phyloP scores from a whole-genome alignment of 2,329 filamentous ascomycete genomes.

The Botryotinia convoluta region DNA sequence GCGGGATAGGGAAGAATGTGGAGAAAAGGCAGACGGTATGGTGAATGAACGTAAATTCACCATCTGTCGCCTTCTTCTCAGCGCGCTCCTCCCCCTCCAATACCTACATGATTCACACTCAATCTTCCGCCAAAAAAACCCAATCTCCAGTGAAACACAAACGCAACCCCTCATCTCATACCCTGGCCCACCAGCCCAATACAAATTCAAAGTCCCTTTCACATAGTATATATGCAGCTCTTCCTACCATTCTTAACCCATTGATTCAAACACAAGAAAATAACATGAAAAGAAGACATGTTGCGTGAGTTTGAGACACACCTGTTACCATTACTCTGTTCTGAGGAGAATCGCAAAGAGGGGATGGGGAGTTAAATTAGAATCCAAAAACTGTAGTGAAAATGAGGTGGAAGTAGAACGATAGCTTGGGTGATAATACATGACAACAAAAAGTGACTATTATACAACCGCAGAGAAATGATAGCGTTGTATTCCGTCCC shows the following conservation, averaged over 20 bases:
- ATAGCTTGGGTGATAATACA: neutral
- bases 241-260: neutral
- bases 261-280: too few species aligned
- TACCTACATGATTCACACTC: neutral
- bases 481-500: rapidly evolving
- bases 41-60: neutral
- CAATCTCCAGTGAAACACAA: neutral
- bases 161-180: neutral
- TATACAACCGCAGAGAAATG: neutral
- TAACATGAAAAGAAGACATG: too few species aligned
- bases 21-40: neutral
- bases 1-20: neutral
- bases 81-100: neutral
- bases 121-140: neutral
- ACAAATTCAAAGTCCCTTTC: neutral
- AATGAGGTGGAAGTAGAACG: neutral
- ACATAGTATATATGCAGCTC: neutral
- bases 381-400: neutral
- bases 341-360: rapidly evolving
- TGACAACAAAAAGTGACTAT: neutral
- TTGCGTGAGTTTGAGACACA: neutral
- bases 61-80: neutral
- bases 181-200: neutral
- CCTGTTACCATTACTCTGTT: neutral
- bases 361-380: neutral